Evolutionary conservation across 768 basidiomycete species (phyloP).

Genomic region (Phylloporus sp.): DNA sequence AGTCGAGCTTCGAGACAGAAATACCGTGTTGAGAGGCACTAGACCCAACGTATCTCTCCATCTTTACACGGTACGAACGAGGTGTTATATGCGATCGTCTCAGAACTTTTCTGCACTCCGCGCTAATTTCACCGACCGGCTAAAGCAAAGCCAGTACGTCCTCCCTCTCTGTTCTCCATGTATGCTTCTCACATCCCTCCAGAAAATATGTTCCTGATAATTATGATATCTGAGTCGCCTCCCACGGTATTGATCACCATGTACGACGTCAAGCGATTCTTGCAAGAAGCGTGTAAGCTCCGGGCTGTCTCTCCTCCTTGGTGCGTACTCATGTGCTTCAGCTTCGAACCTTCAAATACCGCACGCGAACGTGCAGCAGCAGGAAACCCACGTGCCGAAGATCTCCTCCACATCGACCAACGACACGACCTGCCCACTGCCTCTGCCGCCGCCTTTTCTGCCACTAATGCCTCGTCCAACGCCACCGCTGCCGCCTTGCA

Average conservation of each 20-base stretch:
- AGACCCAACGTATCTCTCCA: slow-evolving; percentile 63
- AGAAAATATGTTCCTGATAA: slow-evolving; percentile 86
- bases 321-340: slow-evolving; percentile 17
- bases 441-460: slow-evolving; percentile 14
- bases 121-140: slow-evolving; percentile 61
- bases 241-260: slow-evolving; percentile 95
- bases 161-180: not conserved
- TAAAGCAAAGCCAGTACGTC: slow-evolving; percentile 76
- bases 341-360: slow-evolving; percentile 71
- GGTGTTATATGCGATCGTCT: not conserved
- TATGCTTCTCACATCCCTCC: not conserved
- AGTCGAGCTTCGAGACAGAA: slow-evolving; percentile 78
- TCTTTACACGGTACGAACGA: not conserved
- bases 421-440: slow-evolving; percentile 50
- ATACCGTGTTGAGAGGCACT: slow-evolving; percentile 73
- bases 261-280: slow-evolving; percentile 92
- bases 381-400: slow-evolving; percentile 71
- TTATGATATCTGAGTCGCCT: slow-evolving; percentile 91
- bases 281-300: slow-evolving; percentile 80
- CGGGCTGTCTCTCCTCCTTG: not conserved
- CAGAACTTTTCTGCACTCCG: slow-evolving; percentile 80
- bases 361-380: slow-evolving; percentile 66
- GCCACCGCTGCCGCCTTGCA: slow-evolving; percentile 13
- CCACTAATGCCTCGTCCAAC: slow-evolving; percentile 5
- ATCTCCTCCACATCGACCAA: slow-evolving; percentile 84